A percentile compares a stretch with the other conserved stretches of the same genome.
Conservation (phyloP, 2,329 filamentous ascomycete species). For the Metarhizium sp. region DNA sequence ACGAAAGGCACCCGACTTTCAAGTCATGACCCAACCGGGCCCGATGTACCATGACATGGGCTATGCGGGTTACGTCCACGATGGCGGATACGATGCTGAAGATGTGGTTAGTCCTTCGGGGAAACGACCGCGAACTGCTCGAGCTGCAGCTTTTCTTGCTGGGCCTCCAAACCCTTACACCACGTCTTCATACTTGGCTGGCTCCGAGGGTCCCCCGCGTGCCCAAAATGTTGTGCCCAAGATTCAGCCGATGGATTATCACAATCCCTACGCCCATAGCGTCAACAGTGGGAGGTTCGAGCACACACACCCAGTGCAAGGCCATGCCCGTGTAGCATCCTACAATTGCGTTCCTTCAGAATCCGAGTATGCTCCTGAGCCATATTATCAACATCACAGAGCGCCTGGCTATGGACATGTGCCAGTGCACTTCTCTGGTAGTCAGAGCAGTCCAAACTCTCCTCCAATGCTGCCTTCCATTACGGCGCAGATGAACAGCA, state of each 20-base stretch:
- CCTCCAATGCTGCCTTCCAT: conserved; percentile 16
- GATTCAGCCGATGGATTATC: conserved; percentile 13
- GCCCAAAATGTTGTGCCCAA: conserved; percentile 14
- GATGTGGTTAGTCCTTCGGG: conserved; percentile 11
- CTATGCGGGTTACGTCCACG: conserved; percentile 2
- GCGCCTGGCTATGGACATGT: neutral
- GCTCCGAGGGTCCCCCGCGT: conserved; percentile 7
- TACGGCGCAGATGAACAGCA: conserved; percentile 11
- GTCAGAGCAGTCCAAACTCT: conserved; percentile 2
- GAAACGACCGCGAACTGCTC: conserved; percentile 14
- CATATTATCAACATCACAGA: neutral
- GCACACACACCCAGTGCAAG: neutral
- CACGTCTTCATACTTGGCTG: conserved; percentile 5
- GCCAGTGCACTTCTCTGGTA: neutral
- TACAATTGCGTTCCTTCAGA: neutral
- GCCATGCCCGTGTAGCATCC: conserved; percentile 3
- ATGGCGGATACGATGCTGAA: conserved; percentile 4
- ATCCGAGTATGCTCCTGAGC: neutral
- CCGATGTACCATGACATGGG: conserved; percentile 1
- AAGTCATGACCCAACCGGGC: conserved; percentile 2
- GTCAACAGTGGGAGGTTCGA: neutral
- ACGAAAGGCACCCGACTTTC: conserved; percentile 14
- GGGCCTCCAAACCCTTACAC: conserved; percentile 2
- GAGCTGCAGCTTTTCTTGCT: conserved; percentile 1
- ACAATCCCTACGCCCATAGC: conserved; percentile 1